phyloP scores from a whole-genome alignment of 208 protist genomes.

The Trypanosoma boissoni region DNA sequence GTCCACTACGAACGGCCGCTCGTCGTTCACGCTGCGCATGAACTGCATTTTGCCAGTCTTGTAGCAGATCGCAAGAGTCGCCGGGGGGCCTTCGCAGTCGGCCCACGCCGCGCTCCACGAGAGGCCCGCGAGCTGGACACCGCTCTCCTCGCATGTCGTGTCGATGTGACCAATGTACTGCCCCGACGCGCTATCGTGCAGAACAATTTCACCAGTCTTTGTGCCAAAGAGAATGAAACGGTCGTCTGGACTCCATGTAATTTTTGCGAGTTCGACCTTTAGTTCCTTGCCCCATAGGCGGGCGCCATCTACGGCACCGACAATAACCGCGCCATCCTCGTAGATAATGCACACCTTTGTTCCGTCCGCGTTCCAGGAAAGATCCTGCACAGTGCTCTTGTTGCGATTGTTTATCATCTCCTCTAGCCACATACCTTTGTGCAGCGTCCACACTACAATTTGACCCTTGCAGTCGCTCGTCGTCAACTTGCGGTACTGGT shows the following conservation, averaged over 20 bases:
- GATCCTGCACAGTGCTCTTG: slow-evolving; percentile 90
- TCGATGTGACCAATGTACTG: slow-evolving; percentile 76
- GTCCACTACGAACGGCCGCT: slow-evolving; percentile 89
- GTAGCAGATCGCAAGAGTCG: slow-evolving; percentile 90
- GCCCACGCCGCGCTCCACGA: slow-evolving; percentile 87
- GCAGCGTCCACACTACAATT: slow-evolving; percentile 97
- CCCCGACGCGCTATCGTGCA: slow-evolving; percentile 85
- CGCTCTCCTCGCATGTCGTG: slow-evolving; percentile 41
- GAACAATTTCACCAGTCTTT: slow-evolving; percentile 75
- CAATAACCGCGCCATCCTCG: slow-evolving; percentile 95
- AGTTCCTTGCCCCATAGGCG: slow-evolving; percentile 95
- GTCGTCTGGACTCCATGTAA: slow-evolving; percentile 95
- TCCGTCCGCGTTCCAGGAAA: slow-evolving; percentile 92
- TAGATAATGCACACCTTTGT: slow-evolving; percentile 97
- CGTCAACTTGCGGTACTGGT: slow-evolving; percentile 95
- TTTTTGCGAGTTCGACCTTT: slow-evolving; percentile 75
- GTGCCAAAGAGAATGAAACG: slow-evolving; percentile 92
- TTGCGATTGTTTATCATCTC: slow-evolving; percentile 98
- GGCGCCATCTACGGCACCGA: slow-evolving; percentile 95
- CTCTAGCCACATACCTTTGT: slow-evolving; percentile 97
- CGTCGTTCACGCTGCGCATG: slow-evolving; percentile 88
- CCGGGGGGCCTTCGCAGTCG: slow-evolving; percentile 68
- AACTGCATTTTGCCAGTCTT: slow-evolving; percentile 89
- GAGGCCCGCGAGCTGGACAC: slow-evolving; percentile 55
- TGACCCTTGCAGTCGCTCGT: slow-evolving; percentile 91